These are phyloP conservation scores for Colletotrichum abscissum DNA, from an alignment of 2,329 filamentous ascomycete genomes.

Conservation along the genomic window DNA sequence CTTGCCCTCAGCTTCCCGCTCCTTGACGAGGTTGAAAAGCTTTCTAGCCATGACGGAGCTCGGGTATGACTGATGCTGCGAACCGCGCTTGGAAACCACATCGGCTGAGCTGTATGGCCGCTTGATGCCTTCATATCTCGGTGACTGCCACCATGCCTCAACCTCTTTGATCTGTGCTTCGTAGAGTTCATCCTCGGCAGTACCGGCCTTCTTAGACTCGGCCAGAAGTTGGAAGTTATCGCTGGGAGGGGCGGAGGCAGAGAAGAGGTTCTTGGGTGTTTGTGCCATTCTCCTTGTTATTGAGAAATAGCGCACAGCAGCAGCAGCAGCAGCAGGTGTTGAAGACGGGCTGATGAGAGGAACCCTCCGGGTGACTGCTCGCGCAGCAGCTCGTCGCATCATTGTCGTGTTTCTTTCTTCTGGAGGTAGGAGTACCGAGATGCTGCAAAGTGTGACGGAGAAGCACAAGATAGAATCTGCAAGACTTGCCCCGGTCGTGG, in stretches of 20 bases:
- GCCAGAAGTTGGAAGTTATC: constrained; percentile 90
- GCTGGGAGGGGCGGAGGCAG: constrained; percentile 56
- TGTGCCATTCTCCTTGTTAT: constrained; percentile 46
- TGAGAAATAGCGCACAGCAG: constrained; percentile 44
- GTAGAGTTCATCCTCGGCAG: constrained; percentile 86
- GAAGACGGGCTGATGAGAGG: constrained; percentile 37
- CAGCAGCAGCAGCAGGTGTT: constrained; percentile 37
- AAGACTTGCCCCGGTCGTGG: background rate
- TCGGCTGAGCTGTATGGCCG: constrained; percentile 91
- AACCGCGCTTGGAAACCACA: constrained; percentile 92
- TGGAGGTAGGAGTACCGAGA: background rate
- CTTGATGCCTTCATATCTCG: constrained; percentile 89
- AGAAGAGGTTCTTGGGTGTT: constrained; percentile 30
- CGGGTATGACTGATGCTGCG: constrained; percentile 87
- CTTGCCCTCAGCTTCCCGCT: constrained; percentile 80
- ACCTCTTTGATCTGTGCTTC: constrained; percentile 87
- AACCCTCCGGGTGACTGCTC: constrained; percentile 43
- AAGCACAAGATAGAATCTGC: background rate
- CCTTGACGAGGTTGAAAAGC: constrained; percentile 87
- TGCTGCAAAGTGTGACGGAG: background rate
- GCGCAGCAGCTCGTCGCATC: constrained; percentile 48
- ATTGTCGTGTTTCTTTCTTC: constrained; percentile 36
- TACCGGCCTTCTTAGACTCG: constrained; percentile 80
- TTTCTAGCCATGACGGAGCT: constrained; percentile 96
- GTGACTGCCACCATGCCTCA: constrained; percentile 88